These are phyloP conservation scores for Claviceps quebecensis DNA, from an alignment of 2,329 filamentous ascomycete genomes.

Conservation along the genomic window DNA sequence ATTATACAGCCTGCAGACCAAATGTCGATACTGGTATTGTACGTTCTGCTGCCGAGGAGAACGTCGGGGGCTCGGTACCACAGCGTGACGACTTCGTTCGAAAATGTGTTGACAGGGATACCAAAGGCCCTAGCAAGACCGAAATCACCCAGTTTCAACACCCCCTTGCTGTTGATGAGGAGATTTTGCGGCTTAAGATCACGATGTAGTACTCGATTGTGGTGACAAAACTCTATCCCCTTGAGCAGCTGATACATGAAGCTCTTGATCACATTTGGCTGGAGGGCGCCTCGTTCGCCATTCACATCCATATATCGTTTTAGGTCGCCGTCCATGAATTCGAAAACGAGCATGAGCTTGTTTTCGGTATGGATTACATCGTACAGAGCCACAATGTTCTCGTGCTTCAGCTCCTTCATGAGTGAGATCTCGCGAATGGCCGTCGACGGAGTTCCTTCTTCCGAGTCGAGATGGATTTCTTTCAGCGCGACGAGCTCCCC, in stretches of 20 bases:
- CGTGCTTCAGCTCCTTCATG: constrained; percentile 99
- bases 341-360: constrained; percentile 98
- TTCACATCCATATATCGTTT: constrained; percentile 98
- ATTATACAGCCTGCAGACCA: constrained; percentile 99
- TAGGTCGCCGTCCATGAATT: constrained; percentile 96
- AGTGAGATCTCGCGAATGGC: constrained; percentile 97
- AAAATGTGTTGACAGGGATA: constrained; percentile 96
- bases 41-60: constrained; percentile 81
- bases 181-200: constrained; percentile 95
- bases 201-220: constrained; percentile 88
- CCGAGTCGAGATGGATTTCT: constrained; percentile 96
- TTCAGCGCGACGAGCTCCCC: constrained; percentile 94
- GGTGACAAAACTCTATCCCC: constrained; percentile 95
- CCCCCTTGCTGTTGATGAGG: constrained; percentile 81
- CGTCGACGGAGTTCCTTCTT: constrained; percentile 93
- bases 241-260: constrained; percentile 98
- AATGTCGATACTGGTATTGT: constrained; percentile 99
- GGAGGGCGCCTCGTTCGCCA: constrained; percentile 77
- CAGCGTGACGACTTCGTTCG: constrained; percentile 91
- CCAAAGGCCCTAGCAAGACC: constrained; percentile 88
- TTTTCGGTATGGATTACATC: constrained; percentile 99
- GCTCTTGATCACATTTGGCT: constrained; percentile 85
- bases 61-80: constrained; percentile 98
- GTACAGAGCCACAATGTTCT: constrained; percentile 93
- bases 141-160: constrained; percentile 88